Conservation (phyloP, 108 stramenopile genomes). For the Schizochytrium sp. region DNA sequence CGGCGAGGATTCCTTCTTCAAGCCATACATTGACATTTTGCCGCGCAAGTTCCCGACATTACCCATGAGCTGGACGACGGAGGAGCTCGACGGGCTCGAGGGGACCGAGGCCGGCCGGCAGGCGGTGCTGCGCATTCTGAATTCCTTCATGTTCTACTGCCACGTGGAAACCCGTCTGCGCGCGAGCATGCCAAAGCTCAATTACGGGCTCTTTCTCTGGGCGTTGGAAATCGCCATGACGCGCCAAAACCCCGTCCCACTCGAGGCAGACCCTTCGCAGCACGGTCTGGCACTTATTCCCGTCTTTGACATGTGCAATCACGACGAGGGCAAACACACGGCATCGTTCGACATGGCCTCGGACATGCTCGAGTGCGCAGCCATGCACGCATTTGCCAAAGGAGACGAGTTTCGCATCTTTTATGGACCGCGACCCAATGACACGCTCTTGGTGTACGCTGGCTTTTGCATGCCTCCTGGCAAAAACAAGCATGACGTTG, state of each 20-base stretch:
- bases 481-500: neutral
- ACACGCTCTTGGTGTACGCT: neutral
- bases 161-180: neutral
- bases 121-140: neutral
- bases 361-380: neutral
- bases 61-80: neutral
- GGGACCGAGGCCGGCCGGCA: neutral
- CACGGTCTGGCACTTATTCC: neutral
- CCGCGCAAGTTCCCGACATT: neutral
- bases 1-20: neutral
- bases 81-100: neutral
- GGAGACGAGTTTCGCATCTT: neutral
- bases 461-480: neutral
- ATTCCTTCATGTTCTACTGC: neutral
- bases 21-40: neutral
- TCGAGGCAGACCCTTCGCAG: neutral
- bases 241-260: neutral
- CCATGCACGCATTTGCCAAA: neutral
- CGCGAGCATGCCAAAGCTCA: neutral
- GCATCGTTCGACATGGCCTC: neutral
- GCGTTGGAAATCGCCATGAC: neutral
- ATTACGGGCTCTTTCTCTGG: neutral
- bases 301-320: constrained; percentile 16
- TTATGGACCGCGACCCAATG: neutral
- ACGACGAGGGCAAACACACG: neutral